Conservation (phyloP, 2,329 filamentous ascomycete species). For the Lachnellula occidentalis region DNA sequence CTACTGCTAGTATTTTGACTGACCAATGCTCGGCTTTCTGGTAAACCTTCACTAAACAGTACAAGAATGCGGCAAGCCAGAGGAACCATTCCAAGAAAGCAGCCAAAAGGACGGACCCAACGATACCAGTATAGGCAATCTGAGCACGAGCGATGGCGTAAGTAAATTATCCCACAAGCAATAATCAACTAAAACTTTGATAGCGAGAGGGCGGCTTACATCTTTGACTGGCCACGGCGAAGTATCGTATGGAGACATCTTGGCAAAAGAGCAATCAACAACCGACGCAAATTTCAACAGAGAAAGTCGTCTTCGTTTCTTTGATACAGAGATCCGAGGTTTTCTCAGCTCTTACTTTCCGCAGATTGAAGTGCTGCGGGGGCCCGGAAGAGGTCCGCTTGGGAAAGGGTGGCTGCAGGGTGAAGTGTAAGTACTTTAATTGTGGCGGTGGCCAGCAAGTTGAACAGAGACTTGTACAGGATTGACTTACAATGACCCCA, state of each 20-base stretch:
- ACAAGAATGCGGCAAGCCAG: constrained; percentile 89
- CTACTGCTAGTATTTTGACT: constrained; percentile 68
- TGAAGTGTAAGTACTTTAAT: constrained; percentile 11
- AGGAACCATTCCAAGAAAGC: constrained; percentile 90
- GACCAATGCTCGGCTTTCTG: constrained; percentile 86
- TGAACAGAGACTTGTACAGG: background rate
- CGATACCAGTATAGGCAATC: constrained; percentile 80
- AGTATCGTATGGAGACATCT: constrained; percentile 39
- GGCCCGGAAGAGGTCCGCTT: constrained; percentile 11
- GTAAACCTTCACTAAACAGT: constrained; percentile 84
- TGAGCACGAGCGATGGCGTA: constrained; percentile 34
- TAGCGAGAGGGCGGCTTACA: constrained; percentile 31
- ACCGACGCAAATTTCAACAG: no score
- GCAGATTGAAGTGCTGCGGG: constrained; percentile 10
- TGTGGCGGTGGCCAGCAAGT: background rate
- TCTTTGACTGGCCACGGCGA: constrained; percentile 48
- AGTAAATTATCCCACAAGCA: constrained; percentile 4
- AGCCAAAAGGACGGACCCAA: constrained; percentile 75
- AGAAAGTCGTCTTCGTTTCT: background rate
- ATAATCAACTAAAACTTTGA: background rate
- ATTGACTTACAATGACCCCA: background rate
- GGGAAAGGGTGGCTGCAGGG: constrained; percentile 18
- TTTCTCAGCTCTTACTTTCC: background rate
- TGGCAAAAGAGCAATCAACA: constrained; percentile 4
- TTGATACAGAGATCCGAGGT: background rate